Conservation (phyloP, 306 rosid genomes). For the Bauhinia variegata region DNA sequence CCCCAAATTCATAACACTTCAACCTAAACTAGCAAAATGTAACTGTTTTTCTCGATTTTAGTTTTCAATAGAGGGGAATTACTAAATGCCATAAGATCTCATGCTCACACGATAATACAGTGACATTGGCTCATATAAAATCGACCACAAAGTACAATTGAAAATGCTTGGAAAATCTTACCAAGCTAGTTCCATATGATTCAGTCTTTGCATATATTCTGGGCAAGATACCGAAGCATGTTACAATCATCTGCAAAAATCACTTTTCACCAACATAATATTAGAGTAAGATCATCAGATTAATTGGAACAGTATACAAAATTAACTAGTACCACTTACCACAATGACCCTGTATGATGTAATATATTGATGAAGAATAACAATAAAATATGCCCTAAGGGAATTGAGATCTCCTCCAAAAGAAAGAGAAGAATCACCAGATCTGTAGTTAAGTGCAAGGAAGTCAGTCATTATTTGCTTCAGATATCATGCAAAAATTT, state of each 20-base stretch:
- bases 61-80: no score
- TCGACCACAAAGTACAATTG: neutral
- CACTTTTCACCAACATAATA: conserved; percentile 31
- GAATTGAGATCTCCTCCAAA: conserved; percentile 54
- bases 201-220: conserved; percentile 97
- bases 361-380: no score
- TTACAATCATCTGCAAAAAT: conserved; percentile 83
- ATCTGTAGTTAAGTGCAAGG: conserved; percentile 51
- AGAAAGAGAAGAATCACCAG: conserved; percentile 39
- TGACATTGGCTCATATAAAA: no score
- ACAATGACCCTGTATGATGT: conserved; percentile 72
- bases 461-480: conserved; percentile 32
- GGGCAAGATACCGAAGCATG: conserved; percentile 82
- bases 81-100: no score
- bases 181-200: conserved; percentile 89
- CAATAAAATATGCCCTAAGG: conserved; percentile 50
- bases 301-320: conserved; percentile 11
- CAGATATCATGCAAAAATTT: conserved; percentile 33
- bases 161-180: conserved; percentile 42
- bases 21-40: no score
- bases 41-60: no score
- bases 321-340: conserved; percentile 61
- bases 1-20: no score
- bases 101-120: no score
- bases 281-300: conserved; percentile 20